Evolutionary conservation across 1,284 basidiomycete species (phyloP), one percentile per base, ranked within the genome.

Genomic region (Cutaneotrichosporon cavernicola): DNA sequence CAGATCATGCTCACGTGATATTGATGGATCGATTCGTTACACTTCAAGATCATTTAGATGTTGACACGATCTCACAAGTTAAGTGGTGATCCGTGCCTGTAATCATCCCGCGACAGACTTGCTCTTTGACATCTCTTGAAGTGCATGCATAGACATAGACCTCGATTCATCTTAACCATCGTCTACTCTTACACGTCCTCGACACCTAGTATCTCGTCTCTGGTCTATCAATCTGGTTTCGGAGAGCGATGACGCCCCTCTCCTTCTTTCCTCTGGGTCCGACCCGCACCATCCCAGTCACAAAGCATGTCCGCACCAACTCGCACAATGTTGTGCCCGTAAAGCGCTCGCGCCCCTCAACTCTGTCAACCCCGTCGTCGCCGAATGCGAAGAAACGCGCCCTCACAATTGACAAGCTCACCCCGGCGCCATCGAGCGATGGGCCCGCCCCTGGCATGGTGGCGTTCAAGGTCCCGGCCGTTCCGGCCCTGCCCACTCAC

Each of bases 361-460:
- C 18, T 32, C 21, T 31, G 2, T 50, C 58, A 34, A 31, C 18
- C 22, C 21, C 40, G 2, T 36, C 40, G 34, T 16, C 56, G 13
- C 6, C 26, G 14, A n/a, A 5, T 3, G 5, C 34, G 34, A 59
- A 59, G 58, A 47, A 50, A n/a, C 26, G 8, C 31, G 22, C 30
- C 4, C 30, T 47, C 46, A 18, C 47, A 18, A 16, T 4, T 16
- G 30, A 55, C 26, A 65, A 62, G 2, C 58, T 69, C 51, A 72
- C 71, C 6, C 69, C 71, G n/a, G 62, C 68, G 36, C 58, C 69
- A 30, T 69, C 67, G 32, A 66, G 64, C 51, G 70, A 71, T 22
- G 64, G 65, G 14, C 30, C 51, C 6, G 57, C 53, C 7, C 65
- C 61, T 46, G 53, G 62, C 16, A 22, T 11, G 10, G 18, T 16